Conservation (phyloP, 176 grass and related monocot genomes). For the Oryza glumipatula region DNA sequence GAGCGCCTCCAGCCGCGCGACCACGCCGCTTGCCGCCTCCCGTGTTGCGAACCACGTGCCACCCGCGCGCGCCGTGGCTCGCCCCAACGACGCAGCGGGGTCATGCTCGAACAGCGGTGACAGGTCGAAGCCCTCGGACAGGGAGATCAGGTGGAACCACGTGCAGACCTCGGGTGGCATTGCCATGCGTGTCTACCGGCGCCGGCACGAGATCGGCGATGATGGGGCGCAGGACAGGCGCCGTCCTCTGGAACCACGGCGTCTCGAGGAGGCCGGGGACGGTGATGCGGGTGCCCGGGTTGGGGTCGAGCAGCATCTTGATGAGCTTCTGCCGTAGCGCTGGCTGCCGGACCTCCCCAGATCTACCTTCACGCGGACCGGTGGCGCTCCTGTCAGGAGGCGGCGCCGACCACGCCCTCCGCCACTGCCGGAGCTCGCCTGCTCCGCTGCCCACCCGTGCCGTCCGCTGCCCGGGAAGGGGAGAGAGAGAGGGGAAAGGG, state of each 20-base stretch:
- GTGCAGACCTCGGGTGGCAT: constrained; percentile 45
- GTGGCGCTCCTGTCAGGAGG: too few species aligned
- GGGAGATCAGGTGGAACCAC: constrained; percentile 55
- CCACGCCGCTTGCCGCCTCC: constrained; percentile 39
- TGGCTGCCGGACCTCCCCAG: too few species aligned
- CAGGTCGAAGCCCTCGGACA: constrained; percentile 56
- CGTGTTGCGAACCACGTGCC: constrained; percentile 38
- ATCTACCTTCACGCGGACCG: too few species aligned
- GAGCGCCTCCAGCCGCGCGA: constrained; percentile 49
- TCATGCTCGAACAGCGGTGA: constrained; percentile 58
- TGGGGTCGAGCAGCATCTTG: constrained; percentile 45
- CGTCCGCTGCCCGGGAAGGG: too few species aligned
- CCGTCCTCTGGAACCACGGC: constrained; percentile 50
- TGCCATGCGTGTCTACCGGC: background rate
- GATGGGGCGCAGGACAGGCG: background rate
- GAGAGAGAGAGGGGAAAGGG: too few species aligned
- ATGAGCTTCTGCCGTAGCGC: constrained; percentile 14
- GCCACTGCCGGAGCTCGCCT: too few species aligned
- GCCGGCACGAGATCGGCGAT: background rate
- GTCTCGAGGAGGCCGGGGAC: constrained; percentile 38
- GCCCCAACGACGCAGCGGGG: background rate
- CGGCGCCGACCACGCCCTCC: too few species aligned
- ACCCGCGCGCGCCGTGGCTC: background rate
- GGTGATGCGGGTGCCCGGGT: constrained; percentile 44
- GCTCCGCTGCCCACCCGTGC: too few species aligned